phyloP scores from a whole-genome alignment of 352 stramenopile genomes.

The Phytophthora colocasiae region DNA sequence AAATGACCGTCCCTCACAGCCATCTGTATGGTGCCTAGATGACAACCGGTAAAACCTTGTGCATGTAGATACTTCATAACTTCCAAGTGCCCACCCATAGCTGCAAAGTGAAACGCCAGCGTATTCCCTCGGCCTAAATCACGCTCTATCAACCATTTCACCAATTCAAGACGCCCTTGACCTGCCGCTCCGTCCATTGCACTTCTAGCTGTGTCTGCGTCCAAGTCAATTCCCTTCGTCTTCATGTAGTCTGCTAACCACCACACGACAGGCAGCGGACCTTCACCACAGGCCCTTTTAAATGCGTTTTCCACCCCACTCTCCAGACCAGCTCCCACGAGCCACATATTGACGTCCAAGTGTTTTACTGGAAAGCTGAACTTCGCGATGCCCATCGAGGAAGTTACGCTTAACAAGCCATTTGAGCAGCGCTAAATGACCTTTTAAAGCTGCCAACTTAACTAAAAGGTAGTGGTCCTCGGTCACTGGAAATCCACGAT shows the following conservation, averaged over 20 bases:
- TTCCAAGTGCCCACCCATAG: neutral
- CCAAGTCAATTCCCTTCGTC: too few species aligned
- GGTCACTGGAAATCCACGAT: too few species aligned
- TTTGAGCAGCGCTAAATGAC: conserved; percentile 7
- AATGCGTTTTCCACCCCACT: neutral
- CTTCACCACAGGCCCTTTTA: neutral
- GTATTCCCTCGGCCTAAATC: too few species aligned
- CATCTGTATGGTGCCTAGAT: conserved; percentile 24
- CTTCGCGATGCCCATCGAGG: neutral
- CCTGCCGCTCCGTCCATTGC: too few species aligned
- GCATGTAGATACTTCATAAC: neutral
- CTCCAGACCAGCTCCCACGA: neutral
- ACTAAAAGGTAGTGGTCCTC: too few species aligned
- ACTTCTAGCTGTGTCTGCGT: too few species aligned
- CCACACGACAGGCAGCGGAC: conserved; percentile 1
- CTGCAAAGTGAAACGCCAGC: neutral
- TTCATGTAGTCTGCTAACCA: neutral
- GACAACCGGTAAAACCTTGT: conserved; percentile 26
- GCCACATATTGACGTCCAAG: conserved; percentile 10
- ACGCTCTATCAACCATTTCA: too few species aligned
- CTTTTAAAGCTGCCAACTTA: neutral
- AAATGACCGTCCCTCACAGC: conserved; percentile 21
- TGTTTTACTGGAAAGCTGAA: conserved; percentile 4
- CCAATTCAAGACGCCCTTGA: too few species aligned
- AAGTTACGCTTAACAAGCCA: conserved; percentile 5